A percentile compares a stretch with the other conserved stretches of the same genome.
These are phyloP conservation scores for Lachancea waltii DNA, from an alignment of 805 yeast genomes.

Conservation along the genomic window DNA sequence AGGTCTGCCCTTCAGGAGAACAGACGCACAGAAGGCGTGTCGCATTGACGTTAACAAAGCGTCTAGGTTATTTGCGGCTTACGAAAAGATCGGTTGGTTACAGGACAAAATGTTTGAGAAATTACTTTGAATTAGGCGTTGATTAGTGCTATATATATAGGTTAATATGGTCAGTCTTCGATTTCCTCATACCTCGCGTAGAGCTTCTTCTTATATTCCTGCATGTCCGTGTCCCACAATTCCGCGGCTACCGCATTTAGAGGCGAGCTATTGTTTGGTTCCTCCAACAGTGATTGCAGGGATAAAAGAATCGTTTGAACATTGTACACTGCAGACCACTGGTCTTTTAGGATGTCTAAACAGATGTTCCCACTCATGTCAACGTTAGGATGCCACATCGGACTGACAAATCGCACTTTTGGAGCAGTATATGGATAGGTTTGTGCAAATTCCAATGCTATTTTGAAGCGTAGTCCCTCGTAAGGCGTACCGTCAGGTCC, in stretches of 20 bases:
- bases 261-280: slow-evolving; percentile 54
- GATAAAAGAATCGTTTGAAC: slow-evolving; percentile 55
- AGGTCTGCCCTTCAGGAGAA: slow-evolving; percentile 81
- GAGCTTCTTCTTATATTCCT: slow-evolving; percentile 29
- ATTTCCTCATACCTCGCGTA: slow-evolving; percentile 19
- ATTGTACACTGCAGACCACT: slow-evolving; percentile 60
- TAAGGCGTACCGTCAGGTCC: slow-evolving; percentile 56
- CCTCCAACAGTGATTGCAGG: slow-evolving; percentile 53
- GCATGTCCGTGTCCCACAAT: slow-evolving; percentile 41
- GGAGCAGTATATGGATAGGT: slow-evolving; percentile 58
- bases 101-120: slow-evolving; percentile 62
- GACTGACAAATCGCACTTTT: slow-evolving; percentile 46
- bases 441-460: slow-evolving; percentile 44
- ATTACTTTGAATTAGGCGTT: slow-evolving; percentile 29
- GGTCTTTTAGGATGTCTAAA: slow-evolving; percentile 54
- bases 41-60: slow-evolving; percentile 96
- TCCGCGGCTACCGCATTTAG: slow-evolving; percentile 53
- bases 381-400: slow-evolving; percentile 63
- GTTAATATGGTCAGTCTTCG: slow-evolving; percentile 3
- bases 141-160: neutral
- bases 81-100: slow-evolving; percentile 88
- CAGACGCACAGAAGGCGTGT: slow-evolving; percentile 97
- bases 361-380: slow-evolving; percentile 62
- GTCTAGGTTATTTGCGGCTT: slow-evolving; percentile 81
- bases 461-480: slow-evolving; percentile 46